phyloP scores from a whole-genome alignment of 208 protist genomes.

The Herpetomonas tarakana region DNA sequence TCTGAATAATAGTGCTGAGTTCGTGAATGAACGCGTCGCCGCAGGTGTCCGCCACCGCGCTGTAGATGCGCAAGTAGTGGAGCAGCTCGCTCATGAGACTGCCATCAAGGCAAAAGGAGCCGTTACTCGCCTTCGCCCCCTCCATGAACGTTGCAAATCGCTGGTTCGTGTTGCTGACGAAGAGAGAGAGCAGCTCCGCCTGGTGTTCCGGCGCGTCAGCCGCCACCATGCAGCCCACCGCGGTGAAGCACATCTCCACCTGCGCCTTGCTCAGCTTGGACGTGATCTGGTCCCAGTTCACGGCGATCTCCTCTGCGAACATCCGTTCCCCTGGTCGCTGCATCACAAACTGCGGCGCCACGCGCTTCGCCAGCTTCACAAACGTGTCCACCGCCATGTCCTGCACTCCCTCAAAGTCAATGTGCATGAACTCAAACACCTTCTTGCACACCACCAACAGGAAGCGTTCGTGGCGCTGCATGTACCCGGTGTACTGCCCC shows the following conservation, averaged over 20 bases:
- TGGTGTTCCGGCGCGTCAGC: slow-evolving; percentile 35
- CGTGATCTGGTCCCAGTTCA: slow-evolving; percentile 85
- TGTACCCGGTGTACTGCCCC: slow-evolving; percentile 98
- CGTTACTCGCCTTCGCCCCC: slow-evolving; percentile 34
- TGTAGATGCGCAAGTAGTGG: slow-evolving; percentile 96
- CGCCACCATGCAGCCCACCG: slow-evolving; percentile 94
- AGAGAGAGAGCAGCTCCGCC: slow-evolving; percentile 55
- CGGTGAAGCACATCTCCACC: slow-evolving; percentile 97
- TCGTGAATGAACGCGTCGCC: slow-evolving; percentile 91
- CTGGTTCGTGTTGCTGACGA: slow-evolving; percentile 92
- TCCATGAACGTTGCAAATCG: slow-evolving; percentile 68
- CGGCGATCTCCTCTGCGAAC: slow-evolving; percentile 94
- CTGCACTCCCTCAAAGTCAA: slow-evolving; percentile 98
- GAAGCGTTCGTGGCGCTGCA: slow-evolving; percentile 97
- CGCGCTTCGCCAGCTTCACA: slow-evolving; percentile 97
- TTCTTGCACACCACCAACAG: slow-evolving; percentile 98
- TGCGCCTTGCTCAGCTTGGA: slow-evolving; percentile 90
- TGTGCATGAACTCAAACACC: slow-evolving; percentile 99
- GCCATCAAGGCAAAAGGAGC: slow-evolving; percentile 55
- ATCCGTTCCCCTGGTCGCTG: slow-evolving; percentile 23
- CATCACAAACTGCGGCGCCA: slow-evolving; percentile 87
- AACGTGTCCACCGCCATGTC: slow-evolving; percentile 99
- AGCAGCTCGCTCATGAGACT: slow-evolving; percentile 73
- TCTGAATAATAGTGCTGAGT: slow-evolving; percentile 92
- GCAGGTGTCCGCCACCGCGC: slow-evolving; percentile 86